Base-by-base conservation (phyloP, 1,139 yeast genomes). In the Pneumocystis sp. region DNA sequence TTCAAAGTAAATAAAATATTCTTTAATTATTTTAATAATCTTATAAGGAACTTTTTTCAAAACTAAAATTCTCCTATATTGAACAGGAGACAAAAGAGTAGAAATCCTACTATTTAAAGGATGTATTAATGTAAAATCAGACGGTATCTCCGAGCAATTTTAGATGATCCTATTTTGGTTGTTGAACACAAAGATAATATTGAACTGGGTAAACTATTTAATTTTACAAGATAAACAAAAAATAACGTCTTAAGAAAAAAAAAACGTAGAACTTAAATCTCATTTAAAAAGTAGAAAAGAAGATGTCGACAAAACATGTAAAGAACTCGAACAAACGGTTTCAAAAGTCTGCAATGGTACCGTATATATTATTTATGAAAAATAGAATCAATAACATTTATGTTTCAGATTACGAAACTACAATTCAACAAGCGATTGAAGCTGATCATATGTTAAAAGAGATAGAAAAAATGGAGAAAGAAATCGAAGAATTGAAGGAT, bases 391-490 rank as follows among this genome's bases (percentile, higher is more conserved):
- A 12, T 8, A 21, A 25, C 12, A 25, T 7, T 25, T 3, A 50
- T 2, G 7, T 50, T 61, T 17, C 34, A 31, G 71, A 69, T 63
- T 70, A 69, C 61, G 69, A 70, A 21, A 69, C 67, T 44, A 63
- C 71, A 44, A 67, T 69, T n/a, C 68, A 67, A n/a, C 65, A 68
- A 2, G 67, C 70, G 19, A 65, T 64, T 31, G 71, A 71, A 42
- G 67, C 70, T 59, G 70, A 70, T 64, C 62, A 66, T 57, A 63
- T 72, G 56, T 67, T 69, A 61, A 68, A 67, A n/a, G 74, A 74
- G 21, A 70, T 72, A 61, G 66, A 66, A 35, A 70, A 68, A 31
- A 69, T 76, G 71, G 70, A 73, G 57, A 63, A 62, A 17, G 74
- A 73, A 64, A 65, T 73, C 19, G 68, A 61, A 15, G 70, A 66